Evolutionary conservation across 2,329 filamentous ascomycete genomes (phyloP).

Genomic region (Penicillium sp.): DNA sequence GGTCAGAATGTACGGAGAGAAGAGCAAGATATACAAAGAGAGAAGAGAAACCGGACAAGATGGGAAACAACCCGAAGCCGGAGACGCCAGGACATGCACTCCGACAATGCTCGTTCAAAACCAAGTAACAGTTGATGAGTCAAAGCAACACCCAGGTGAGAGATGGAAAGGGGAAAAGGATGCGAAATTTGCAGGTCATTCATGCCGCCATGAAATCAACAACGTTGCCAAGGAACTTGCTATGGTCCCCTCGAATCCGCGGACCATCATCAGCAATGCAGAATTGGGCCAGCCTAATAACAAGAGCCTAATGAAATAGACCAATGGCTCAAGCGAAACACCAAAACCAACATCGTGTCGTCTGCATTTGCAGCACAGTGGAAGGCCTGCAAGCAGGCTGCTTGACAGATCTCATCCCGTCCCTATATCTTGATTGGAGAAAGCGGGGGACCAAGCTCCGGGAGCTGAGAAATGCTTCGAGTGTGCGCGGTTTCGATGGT

Average conservation of each 20-base stretch:
- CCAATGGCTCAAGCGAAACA: too few species aligned
- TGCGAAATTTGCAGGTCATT: too few species aligned
- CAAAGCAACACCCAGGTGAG: constrained; percentile 2
- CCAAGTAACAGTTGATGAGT: constrained; percentile 2
- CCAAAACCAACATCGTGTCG: neutral
- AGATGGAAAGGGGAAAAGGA: neutral
- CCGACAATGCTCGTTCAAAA: constrained; percentile 13
- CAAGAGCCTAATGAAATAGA: neutral
- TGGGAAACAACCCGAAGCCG: constrained; percentile 19
- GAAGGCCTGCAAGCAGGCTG: too few species aligned
- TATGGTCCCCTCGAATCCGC: too few species aligned
- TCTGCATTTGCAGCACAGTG: too few species aligned
- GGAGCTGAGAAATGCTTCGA: constrained; percentile 44
- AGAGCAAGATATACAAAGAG: constrained; percentile 17
- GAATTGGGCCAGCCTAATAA: constrained; percentile 21
- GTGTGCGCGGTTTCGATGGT: constrained; percentile 37
- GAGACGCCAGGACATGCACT: constrained; percentile 30
- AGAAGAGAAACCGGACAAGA: constrained; percentile 14
- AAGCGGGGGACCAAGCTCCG: constrained; percentile 48
- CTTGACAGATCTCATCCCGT: too few species aligned
- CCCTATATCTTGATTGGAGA: constrained; percentile 48
- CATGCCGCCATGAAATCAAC: too few species aligned
- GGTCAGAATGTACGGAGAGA: constrained; percentile 10
- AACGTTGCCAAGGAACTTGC: too few species aligned
- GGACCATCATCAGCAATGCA: too few species aligned